These are phyloP conservation scores for Kluyveromyces starmeri DNA, from an alignment of 805 yeast species.

Conservation along the genomic window DNA sequence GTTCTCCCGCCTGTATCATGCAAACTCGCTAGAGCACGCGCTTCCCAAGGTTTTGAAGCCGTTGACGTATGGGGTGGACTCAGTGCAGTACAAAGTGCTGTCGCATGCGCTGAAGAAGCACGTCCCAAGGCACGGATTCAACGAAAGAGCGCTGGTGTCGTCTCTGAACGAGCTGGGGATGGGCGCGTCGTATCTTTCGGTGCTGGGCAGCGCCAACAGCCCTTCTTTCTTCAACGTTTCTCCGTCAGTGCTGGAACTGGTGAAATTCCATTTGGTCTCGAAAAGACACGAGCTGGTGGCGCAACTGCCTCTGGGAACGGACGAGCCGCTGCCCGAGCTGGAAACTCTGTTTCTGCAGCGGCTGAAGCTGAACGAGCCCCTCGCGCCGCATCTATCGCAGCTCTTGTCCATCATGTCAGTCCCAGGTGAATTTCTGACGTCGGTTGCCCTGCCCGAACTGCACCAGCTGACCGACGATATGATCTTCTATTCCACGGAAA, in stretches of 20 bases:
- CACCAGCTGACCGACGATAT: conserved; percentile 76
- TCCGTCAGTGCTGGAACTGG: conserved; percentile 37
- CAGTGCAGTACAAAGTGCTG: conserved; percentile 21
- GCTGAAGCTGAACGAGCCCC: conserved; percentile 36
- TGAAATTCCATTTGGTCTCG: conserved; percentile 46
- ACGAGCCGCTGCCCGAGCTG: conserved; percentile 27
- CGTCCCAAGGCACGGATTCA: conserved; percentile 27
- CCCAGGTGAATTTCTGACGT: conserved; percentile 49
- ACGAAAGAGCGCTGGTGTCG: conserved; percentile 25
- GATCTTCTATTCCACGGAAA: conserved; percentile 71
- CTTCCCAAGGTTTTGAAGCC: conserved; percentile 16
- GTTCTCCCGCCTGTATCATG: conserved; percentile 19
- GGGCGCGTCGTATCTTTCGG: conserved; percentile 22
- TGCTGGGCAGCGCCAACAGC: conserved; percentile 25
- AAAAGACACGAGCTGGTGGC: conserved; percentile 37
- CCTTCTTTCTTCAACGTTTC: conserved; percentile 27
- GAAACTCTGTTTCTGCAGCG: conserved; percentile 39
- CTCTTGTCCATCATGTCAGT: conserved; percentile 49
- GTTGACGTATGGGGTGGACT: conserved; percentile 20
- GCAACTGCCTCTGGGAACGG: conserved; percentile 25
- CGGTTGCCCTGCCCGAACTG: conserved; percentile 54
- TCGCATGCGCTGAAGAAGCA: conserved; percentile 20
- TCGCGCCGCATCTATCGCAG: conserved; percentile 28
- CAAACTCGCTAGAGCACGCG: conserved; percentile 18
- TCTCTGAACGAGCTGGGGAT: conserved; percentile 21